phyloP scores from a whole-genome alignment of 2,329 filamentous ascomycete genomes.

The Colletotrichum sojae region DNA sequence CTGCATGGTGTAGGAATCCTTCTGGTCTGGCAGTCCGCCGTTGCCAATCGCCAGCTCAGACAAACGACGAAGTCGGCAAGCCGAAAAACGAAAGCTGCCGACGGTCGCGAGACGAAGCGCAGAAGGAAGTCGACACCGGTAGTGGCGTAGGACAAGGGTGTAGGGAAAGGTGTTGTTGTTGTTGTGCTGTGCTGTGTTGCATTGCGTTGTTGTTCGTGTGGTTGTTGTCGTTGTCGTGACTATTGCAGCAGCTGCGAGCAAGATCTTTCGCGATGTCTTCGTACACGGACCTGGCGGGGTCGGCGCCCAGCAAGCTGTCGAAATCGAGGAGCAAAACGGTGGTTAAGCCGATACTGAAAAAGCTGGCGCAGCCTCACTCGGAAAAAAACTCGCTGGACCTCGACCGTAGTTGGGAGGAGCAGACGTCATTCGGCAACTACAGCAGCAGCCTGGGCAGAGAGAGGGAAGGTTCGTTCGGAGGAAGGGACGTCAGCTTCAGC shows the following conservation, averaged over 20 bases:
- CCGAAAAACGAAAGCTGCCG: neutral
- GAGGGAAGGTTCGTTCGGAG: constrained; percentile 42
- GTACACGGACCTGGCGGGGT: constrained; percentile 50
- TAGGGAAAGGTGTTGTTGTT: neutral
- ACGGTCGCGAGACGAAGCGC: constrained; percentile 2
- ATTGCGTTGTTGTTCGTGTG: too few species aligned
- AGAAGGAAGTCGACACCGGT: neutral
- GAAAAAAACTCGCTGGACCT: constrained; percentile 76
- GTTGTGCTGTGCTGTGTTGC: too few species aligned
- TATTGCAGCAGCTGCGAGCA: too few species aligned
- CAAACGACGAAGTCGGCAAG: constrained; percentile 10
- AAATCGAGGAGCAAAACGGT: constrained; percentile 63
- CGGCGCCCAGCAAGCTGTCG: constrained; percentile 54
- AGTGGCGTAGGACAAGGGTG: neutral
- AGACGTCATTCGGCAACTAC: constrained; percentile 36
- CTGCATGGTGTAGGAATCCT: constrained; percentile 36
- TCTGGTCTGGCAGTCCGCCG: constrained; percentile 36
- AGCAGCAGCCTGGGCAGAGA: constrained; percentile 45
- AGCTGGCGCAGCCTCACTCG: constrained; percentile 66
- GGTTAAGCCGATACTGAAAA: constrained; percentile 75
- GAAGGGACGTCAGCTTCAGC: constrained; percentile 63
- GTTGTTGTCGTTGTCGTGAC: too few species aligned
- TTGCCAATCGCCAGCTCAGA: constrained; percentile 27
- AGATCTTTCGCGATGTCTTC: constrained; percentile 51
- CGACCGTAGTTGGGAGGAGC: constrained; percentile 60